These are phyloP conservation scores for Fraxinus platypoda DNA, from an alignment of 305 asterid species.

Conservation along the genomic window DNA sequence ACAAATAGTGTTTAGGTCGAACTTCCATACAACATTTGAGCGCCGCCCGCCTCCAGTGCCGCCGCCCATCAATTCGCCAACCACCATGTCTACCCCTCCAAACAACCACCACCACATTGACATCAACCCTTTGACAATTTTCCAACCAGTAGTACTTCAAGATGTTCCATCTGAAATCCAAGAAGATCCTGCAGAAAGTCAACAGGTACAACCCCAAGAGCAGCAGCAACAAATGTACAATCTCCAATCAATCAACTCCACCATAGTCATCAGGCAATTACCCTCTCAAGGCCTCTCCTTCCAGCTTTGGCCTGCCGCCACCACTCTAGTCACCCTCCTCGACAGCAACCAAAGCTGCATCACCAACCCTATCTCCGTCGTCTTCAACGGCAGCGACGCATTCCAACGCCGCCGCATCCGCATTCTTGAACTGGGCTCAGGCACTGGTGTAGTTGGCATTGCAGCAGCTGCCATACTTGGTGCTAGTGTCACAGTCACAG, in stretches of 20 bases:
- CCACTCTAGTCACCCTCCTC: conserved; percentile 63
- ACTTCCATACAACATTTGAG: not conserved
- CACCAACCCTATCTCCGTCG: conserved; percentile 26
- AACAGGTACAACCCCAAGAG: conserved; percentile 7
- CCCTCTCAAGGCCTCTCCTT: conserved; percentile 82
- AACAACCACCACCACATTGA: conserved; percentile 9
- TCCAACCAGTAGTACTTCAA: conserved; percentile 15
- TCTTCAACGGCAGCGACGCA: conserved; percentile 16
- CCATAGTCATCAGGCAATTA: conserved; percentile 51
- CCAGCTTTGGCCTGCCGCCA: conserved; percentile 97
- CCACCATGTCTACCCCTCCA: conserved; percentile 1
- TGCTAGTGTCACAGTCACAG: conserved; percentile 73
- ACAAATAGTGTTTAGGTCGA: not conserved
- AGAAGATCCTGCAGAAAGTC: conserved; percentile 9
- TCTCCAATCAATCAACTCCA: conserved; percentile 51
- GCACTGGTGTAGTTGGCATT: conserved; percentile 83
- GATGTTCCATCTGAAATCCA: conserved; percentile 14
- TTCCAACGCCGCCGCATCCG: conserved; percentile 34
- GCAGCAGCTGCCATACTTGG: conserved; percentile 78
- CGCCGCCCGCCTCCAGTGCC: not conserved
- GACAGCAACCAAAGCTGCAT: conserved; percentile 36
- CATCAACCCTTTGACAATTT: conserved; percentile 36
- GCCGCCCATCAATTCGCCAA: conserved; percentile 19
- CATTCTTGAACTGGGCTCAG: conserved; percentile 90
- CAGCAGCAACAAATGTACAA: conserved; percentile 27